Base-by-base conservation (phyloP, 2,329 filamentous ascomycete genomes). In the Seiridium cupressi region DNA sequence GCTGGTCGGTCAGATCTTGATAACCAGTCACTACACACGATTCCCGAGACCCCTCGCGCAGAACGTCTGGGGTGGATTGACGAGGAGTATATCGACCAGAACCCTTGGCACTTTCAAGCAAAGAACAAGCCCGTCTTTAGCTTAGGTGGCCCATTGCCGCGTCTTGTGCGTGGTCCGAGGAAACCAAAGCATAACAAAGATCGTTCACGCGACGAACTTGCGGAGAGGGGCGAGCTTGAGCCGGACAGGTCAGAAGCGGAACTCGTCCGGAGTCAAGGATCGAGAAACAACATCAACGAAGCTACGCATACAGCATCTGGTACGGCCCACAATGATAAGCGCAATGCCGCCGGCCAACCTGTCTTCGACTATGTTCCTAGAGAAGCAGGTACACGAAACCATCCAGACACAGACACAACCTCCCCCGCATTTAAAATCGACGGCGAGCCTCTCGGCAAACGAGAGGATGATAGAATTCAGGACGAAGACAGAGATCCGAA, bases 91-190 rank as follows among this genome's bases (percentile, higher is more conserved):
- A 61, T 63, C 10, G 58, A 68, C 9, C 44, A 53, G n/a, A 70
- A 71, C 57, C 68, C 68, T 3, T 70, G 63, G 68, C 61, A 70
- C 31, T 63, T 63, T 13, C 55, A 63, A 31, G 13, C 47, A 13
- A 65, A 57, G 2, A 60, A 60, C 32, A 69, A 65, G 51, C 65
- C 67, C 3, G 56, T 70, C n/a, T 72, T 65, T 46, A 69, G 69
- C 44, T 54, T 72, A 9, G 66, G 67, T 2, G 59, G 55, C 38
- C 64, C 68, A 5, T 56, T 71, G 4, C 69, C 68, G 4, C 68
- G 61, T 31, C 59, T 54, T 13, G 59, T 61, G 3, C 66, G 66
- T 4, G 61, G 48, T 54, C 47, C 48, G 13, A 47, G 5, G 31
- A 58, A 54, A 59, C 60, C 32, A 40, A 59, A 44, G 61, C 58